Evolutionary conservation across 371 early-diverging fungal species (phyloP), one percentile per base, ranked within the genome.

Genomic region (Mucor sp.): DNA sequence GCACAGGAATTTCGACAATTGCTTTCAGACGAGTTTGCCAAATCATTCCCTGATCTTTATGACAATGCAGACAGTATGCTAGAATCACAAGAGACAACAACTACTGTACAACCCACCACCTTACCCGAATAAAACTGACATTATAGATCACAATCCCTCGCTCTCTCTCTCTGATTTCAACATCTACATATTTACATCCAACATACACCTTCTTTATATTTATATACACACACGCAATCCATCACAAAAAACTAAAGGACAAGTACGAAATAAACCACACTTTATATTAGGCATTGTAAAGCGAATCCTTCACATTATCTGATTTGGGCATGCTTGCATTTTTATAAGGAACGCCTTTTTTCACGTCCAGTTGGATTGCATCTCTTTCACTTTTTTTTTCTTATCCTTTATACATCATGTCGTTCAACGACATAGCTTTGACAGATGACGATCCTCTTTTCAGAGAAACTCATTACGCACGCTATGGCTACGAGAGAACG

Each of bases 401-500:
- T 30, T 30, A n/a, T 9, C 27, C 14, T 21, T 25, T 53, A 2
- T 50, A 14, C 2, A 53, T 27, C 12, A 70, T 70, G 70, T 58
- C 66, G n/a, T 62, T 62, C 48, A 58, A 58, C n/a, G 70, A 70
- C 53, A 35, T 59, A 1, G 7, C 66, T 11, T 25, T 56, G 23
- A 66, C 66, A 1, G 70, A 70, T 35, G 80, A 79, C 47, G 73
- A 79, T 58, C 60, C 68, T 14, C 55, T 83, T 11, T 83, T 80
- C 62, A 71, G 71, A 37, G 83, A 83, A 67, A 83, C 81, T 0
- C 83, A 83, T 41, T 83, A 80, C 67, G 79, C 83, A 50, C 74
- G 84, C n/a, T 81, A 75, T 58, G 80, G 78, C 0, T 72, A 68
- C 53, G 84, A 80, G 53, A 62, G 84, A 72, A 84, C 84, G 84